phyloP scores from a whole-genome alignment of 1,284 basidiomycete species.

The Dichomitus squalens region DNA sequence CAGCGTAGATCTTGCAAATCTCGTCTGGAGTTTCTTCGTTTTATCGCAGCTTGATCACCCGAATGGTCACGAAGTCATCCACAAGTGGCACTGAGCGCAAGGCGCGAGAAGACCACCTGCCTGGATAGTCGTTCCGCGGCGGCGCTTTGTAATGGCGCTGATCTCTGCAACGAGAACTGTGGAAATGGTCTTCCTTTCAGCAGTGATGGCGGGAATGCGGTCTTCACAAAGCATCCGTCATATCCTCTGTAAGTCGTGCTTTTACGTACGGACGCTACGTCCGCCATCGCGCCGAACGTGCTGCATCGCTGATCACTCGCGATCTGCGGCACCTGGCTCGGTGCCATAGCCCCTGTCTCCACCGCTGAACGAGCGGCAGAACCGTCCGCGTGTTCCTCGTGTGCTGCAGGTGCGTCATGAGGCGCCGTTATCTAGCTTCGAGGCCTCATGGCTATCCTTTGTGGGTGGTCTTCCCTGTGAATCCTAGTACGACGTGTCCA shows the following conservation, averaged over 20 bases:
- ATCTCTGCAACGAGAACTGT: not conserved
- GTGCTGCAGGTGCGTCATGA: not conserved
- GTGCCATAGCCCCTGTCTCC: not conserved
- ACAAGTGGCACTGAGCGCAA: not conserved
- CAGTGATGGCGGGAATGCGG: not conserved
- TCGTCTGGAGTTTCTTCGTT: not conserved
- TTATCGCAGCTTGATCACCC: not conserved
- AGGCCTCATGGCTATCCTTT: not conserved
- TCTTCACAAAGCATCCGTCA: not conserved
- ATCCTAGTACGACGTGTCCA: not conserved
- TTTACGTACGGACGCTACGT: not conserved
- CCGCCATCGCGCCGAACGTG: not conserved
- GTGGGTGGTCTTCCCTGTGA: not conserved
- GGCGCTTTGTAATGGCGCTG: not conserved
- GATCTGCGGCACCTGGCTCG: slow-evolving; percentile 1
- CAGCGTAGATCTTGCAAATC: not conserved
- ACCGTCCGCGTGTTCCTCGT: not conserved
- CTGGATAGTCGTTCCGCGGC: not conserved
- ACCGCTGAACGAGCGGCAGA: not conserved
- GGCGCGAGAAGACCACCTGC: no score
- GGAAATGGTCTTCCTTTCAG: not conserved
- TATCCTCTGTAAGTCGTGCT: not conserved
- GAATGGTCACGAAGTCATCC: not conserved
- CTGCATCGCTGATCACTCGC: slow-evolving; percentile 2
- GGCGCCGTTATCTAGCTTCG: slow-evolving; percentile 1